phyloP scores from a whole-genome alignment of 768 basidiomycete species.

The Lactarius akahatsu region DNA sequence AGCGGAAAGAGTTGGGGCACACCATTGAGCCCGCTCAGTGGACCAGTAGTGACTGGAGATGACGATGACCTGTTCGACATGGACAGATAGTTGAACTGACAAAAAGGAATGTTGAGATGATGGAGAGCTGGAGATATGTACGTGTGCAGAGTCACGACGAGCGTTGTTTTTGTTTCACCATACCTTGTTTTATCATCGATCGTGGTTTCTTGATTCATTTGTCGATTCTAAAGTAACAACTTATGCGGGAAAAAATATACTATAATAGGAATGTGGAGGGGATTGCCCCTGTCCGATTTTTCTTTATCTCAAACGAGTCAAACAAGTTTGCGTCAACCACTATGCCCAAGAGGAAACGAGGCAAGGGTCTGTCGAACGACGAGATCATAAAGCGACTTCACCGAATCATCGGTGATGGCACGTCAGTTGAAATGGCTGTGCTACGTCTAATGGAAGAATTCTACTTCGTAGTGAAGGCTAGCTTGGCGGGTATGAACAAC shows the following conservation, averaged over 20 bases:
- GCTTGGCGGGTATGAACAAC: not conserved
- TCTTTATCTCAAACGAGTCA: too few species aligned
- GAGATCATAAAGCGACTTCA: too few species aligned
- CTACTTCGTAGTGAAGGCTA: not conserved
- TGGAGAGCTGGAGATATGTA: constrained; percentile 17
- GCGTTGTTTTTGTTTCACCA: constrained; percentile 20
- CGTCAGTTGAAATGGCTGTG: too few species aligned
- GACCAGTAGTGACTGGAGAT: constrained; percentile 57
- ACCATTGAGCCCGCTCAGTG: constrained; percentile 59
- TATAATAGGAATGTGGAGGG: too few species aligned
- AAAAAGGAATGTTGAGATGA: constrained; percentile 5
- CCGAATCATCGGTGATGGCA: too few species aligned
- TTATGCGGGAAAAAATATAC: too few species aligned
- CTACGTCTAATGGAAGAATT: not conserved
- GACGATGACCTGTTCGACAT: constrained; percentile 72
- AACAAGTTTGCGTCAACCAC: too few species aligned
- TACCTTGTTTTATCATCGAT: constrained; percentile 21
- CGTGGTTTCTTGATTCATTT: constrained; percentile 19
- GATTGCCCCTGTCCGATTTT: too few species aligned
- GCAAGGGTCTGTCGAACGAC: too few species aligned
- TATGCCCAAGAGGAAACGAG: too few species aligned
- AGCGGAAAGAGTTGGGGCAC: constrained; percentile 41
- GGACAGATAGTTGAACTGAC: constrained; percentile 44
- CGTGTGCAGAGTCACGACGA: constrained; percentile 17
- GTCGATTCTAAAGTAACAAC: too few species aligned